Evolutionary conservation across 2,329 filamentous ascomycete species (phyloP).

Genomic region (Dactylonectria estremocensis): DNA sequence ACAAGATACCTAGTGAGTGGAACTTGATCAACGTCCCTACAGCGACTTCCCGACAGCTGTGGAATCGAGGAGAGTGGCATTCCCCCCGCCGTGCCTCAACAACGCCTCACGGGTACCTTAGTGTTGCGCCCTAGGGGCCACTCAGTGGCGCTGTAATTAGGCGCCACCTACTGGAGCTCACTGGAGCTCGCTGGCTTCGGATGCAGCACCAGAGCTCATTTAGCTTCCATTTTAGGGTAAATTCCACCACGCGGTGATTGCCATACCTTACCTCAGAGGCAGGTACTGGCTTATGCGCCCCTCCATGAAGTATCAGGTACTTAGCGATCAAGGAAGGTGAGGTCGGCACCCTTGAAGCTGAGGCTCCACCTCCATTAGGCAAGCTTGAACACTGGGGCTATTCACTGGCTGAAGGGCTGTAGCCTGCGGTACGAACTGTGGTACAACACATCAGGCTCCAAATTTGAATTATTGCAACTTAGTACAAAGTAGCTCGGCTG

Average conservation of each 20-base stretch:
- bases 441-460: too few relatives aligned
- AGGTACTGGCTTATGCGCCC: neutral
- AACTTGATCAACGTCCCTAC: neutral
- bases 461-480: neutral
- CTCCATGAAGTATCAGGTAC: slow-evolving; percentile 21
- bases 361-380: neutral
- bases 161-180: neutral
- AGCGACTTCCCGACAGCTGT: neutral
- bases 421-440: too few relatives aligned
- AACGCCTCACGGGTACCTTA: neutral
- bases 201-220: too few relatives aligned
- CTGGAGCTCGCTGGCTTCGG: neutral
- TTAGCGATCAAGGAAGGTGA: neutral
- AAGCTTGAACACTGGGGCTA: neutral
- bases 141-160: slow-evolving; percentile 4
- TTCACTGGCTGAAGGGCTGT: too few relatives aligned
- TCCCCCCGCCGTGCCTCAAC: too few relatives aligned
- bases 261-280: too few relatives aligned
- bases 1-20: neutral
- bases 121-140: slow-evolving; percentile 1
- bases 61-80: slow-evolving; percentile 1
- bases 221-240: neutral
- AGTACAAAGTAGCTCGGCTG: neutral
- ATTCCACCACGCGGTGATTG: slow-evolving; percentile 6
- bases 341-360: neutral